phyloP scores from a whole-genome alignment of 495 filamentous ascomycete genomes.

The Xylaria palmicola region DNA sequence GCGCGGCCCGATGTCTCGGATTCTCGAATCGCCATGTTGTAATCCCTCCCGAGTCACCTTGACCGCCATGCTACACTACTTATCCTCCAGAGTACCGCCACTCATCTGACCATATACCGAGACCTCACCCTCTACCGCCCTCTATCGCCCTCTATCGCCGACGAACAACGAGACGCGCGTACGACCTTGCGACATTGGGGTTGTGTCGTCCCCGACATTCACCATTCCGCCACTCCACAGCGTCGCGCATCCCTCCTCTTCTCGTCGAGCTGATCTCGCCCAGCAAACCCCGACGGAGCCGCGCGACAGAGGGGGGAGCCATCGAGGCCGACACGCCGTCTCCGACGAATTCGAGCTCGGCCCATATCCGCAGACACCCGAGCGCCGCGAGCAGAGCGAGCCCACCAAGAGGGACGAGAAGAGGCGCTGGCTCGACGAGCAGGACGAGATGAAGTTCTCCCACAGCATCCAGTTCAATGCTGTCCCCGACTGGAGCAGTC shows the following conservation, averaged over 20 bases:
- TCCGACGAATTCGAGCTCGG: slow-evolving; percentile 38
- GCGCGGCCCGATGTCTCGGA: not conserved
- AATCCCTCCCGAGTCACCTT: no score
- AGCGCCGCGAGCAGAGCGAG: slow-evolving; percentile 15
- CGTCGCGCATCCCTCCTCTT: slow-evolving; percentile 41
- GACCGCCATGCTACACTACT: slow-evolving; percentile 7
- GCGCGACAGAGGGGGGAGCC: slow-evolving; percentile 44
- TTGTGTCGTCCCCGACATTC: slow-evolving; percentile 9
- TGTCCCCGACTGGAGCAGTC: slow-evolving; percentile 95
- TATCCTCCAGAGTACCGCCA: not conserved
- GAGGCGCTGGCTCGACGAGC: slow-evolving; percentile 56
- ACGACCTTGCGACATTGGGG: not conserved
- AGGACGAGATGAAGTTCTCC: slow-evolving; percentile 98
- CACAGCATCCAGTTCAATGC: slow-evolving; percentile 99
- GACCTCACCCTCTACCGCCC: no score
- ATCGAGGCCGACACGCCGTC: slow-evolving; percentile 4
- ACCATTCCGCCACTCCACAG: slow-evolving; percentile 38
- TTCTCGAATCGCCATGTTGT: no score
- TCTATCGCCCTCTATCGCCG: not conserved
- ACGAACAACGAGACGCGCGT: not conserved
- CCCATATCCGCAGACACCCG: slow-evolving; percentile 23
- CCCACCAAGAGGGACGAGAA: slow-evolving; percentile 47
- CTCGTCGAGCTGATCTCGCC: slow-evolving; percentile 27
- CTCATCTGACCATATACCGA: not conserved
- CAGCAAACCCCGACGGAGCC: slow-evolving; percentile 20